Evolutionary conservation across 2,329 filamentous ascomycete species (phyloP).

Genomic region (Fusarium xyrophilum): DNA sequence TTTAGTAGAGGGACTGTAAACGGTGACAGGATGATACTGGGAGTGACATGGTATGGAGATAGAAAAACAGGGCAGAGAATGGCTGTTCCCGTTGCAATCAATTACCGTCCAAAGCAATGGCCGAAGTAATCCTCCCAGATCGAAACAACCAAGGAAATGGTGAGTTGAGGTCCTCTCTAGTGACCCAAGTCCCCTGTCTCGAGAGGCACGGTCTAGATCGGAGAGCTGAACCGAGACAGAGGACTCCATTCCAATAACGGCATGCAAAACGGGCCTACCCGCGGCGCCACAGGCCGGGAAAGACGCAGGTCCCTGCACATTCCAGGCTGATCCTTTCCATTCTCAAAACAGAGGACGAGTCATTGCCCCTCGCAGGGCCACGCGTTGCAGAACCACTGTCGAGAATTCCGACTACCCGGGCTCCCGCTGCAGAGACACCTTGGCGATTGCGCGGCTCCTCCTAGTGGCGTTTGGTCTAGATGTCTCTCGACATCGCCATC

Average conservation of each 20-base stretch:
- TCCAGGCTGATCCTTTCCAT: slow-evolving; percentile 8
- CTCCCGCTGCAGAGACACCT: neutral
- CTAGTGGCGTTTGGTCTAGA: neutral
- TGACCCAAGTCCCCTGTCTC: neutral
- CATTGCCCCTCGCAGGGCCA: neutral
- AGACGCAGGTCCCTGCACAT: neutral
- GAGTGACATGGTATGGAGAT: neutral
- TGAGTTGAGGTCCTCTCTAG: neutral
- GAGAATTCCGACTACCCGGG: neutral
- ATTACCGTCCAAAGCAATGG: neutral
- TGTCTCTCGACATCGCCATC: neutral
- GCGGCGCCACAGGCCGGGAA: neutral
- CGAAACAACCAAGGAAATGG: neutral
- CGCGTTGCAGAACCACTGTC: neutral
- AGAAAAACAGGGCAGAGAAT: neutral
- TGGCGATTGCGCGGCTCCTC: neutral
- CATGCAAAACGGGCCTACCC: slow-evolving; percentile 2
- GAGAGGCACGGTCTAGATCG: neutral
- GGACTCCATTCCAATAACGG: neutral
- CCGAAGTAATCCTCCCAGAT: neutral
- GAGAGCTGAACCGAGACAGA: neutral
- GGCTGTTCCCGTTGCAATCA: neutral
- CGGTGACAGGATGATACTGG: neutral
- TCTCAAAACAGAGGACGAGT: neutral
- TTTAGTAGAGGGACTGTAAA: neutral